phyloP scores from a whole-genome alignment of 805 yeast genomes.

The Saccharomycopsis javanensis region DNA sequence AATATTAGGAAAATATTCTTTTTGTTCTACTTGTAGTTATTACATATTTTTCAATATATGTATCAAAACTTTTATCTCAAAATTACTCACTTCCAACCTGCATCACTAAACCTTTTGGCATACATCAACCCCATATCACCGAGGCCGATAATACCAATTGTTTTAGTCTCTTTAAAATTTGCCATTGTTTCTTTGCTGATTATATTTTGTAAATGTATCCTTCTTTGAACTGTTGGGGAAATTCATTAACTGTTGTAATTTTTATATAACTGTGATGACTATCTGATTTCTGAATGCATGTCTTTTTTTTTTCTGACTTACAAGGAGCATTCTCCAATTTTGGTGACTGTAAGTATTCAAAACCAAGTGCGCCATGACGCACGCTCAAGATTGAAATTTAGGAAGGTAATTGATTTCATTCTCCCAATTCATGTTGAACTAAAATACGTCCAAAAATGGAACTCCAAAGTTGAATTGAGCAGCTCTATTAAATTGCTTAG shows the following conservation, averaged over 20 bases:
- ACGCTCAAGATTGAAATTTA: no score
- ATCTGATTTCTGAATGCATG: no score
- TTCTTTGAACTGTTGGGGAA: background rate
- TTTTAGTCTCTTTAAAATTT: conserved; percentile 32
- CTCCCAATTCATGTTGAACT: background rate
- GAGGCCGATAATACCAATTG: conserved; percentile 84
- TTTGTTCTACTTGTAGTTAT: no score
- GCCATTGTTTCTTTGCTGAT: background rate
- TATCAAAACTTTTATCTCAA: background rate
- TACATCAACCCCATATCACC: conserved; percentile 96
- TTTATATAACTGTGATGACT: no score
- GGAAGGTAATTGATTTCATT: background rate
- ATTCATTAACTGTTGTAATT: no score
- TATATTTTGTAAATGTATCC: background rate
- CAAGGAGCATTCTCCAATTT: background rate
- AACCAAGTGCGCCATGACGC: background rate
- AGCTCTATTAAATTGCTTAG: background rate
- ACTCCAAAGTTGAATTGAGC: background rate
- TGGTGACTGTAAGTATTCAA: background rate
- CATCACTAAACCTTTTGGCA: conserved; percentile 64
- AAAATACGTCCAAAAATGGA: background rate
- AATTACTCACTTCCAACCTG: conserved; percentile 58
- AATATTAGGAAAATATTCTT: background rate
- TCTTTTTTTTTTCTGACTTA: no score
- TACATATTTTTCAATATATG: background rate